Evolutionary conservation across 768 basidiomycete genomes (phyloP), one percentile per base, ranked within the genome.

Genomic region (Boletus edulis): DNA sequence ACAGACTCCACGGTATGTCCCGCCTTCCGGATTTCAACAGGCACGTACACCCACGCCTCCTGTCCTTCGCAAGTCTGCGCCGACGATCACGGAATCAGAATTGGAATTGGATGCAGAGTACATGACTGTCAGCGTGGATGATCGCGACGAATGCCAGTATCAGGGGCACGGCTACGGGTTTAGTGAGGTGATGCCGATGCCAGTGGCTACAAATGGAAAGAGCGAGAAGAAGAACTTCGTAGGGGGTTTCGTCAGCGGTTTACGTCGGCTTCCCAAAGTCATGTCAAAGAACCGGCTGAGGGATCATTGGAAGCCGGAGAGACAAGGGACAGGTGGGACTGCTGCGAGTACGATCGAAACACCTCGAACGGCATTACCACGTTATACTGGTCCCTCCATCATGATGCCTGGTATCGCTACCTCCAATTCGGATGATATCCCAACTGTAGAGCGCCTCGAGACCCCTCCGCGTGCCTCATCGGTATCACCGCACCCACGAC

Each of bases 61-160:
- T 29, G 58, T 63, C 17, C 32, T 65, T 32, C 71, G 60, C 43
- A 67, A 62, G 54, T 68, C 70, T 15, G 65, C 60, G 0, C 64
- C 67, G 35, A 71, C 69, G 13, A 63, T 72, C 17, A 54, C 69
- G 29, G 69, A 71, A 39, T 69, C 69, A 8, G 69, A 71, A 17
- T 31, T 70, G 17, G 69, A 71, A 17, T 31, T 70, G 17, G 68
- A 69, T 24, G 67, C 67, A 43, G 71, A 72, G 45, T 71, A 71
- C 51, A 72, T 71, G 69, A 71, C 69, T 5, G 67, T 71, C 57
- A 68, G 54, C 27, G 59, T 71, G 5, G 65, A 63, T 5, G 59
- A 61, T 45, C 54, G 54, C 20, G 64, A 61, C 31, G 68, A 68
- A 3, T 56, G 45, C 42, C 27, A 59, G 24, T 53, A 56, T 54